Percentiles rank a stretch among this genome's conserved stretches.
Evolutionary conservation across 2,329 filamentous ascomycete species (phyloP).

Genomic region (Lasiodiplodia gonubiensis): DNA sequence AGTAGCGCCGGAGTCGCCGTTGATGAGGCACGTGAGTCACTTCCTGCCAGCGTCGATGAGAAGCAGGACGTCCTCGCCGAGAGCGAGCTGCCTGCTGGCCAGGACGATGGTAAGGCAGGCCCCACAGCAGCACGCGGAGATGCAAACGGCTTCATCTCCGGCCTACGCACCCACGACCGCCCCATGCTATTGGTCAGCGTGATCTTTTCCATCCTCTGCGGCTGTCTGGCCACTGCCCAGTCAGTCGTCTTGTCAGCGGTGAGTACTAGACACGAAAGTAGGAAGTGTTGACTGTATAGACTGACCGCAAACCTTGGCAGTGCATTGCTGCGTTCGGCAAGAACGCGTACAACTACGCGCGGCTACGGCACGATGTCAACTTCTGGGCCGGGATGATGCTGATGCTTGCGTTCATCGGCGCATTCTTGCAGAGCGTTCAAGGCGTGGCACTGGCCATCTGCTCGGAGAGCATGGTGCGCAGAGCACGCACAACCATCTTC

Average conservation of each 20-base stretch:
- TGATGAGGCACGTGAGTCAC: not conserved
- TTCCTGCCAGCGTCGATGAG: not conserved
- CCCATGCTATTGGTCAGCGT: constrained; percentile 62
- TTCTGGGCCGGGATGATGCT: constrained; percentile 29
- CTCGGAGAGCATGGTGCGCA: constrained; percentile 80
- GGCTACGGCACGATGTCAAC: constrained; percentile 12
- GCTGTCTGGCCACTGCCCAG: constrained; percentile 77
- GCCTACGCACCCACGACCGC: not conserved
- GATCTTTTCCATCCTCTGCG: constrained; percentile 75
- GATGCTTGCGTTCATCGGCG: constrained; percentile 22
- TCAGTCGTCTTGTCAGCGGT: constrained; percentile 56
- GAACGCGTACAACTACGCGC: constrained; percentile 5
- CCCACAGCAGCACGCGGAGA: not conserved
- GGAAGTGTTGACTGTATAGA: not conserved
- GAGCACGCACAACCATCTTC: constrained; percentile 80
- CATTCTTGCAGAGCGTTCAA: constrained; percentile 10
- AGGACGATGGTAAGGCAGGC: not conserved
- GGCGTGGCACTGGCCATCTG: constrained; percentile 76
- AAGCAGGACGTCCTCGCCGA: not conserved
- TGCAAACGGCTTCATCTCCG: not conserved
- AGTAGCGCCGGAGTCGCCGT: too few species aligned
- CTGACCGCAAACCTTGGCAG: not conserved
- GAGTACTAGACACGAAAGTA: not conserved
- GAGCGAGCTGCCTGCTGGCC: not conserved
- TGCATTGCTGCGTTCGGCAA: constrained; percentile 23